These are phyloP conservation scores for Hibiscus mutabilis DNA, from an alignment of 345 rosid species.

Conservation along the genomic window DNA sequence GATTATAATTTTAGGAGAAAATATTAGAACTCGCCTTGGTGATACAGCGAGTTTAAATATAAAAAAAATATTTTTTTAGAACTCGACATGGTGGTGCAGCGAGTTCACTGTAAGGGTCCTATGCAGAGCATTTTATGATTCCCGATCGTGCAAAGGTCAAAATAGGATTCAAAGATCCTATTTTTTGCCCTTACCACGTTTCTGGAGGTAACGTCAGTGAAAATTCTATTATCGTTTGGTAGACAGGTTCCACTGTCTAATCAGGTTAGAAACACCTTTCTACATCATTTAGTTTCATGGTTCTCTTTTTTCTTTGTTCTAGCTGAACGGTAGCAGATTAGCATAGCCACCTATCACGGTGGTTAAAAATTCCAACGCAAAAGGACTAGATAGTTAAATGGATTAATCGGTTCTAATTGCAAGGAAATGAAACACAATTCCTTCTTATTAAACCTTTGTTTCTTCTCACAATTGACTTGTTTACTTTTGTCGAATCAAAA, in stretches of 20 bases:
- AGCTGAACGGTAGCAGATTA: not conserved
- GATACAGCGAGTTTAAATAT: too few species aligned
- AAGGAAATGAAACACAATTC: not conserved
- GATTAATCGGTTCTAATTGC: not conserved
- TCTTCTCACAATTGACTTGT: not conserved
- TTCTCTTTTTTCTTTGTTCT: slow-evolving; percentile 4
- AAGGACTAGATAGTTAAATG: not conserved
- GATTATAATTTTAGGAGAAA: too few species aligned
- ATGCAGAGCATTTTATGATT: too few species aligned
- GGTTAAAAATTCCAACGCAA: not conserved
- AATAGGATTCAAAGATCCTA: too few species aligned
- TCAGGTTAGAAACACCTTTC: slow-evolving; percentile 47
- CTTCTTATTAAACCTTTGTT: not conserved
- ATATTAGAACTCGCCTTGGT: too few species aligned
- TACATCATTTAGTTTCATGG: not conserved
- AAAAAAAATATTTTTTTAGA: too few species aligned
- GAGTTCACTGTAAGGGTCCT: too few species aligned
- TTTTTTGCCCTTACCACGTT: too few species aligned
- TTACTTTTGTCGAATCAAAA: not conserved
- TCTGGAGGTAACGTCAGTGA: slow-evolving; percentile 64
- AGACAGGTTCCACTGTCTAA: slow-evolving; percentile 76
- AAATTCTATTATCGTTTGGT: slow-evolving; percentile 70
- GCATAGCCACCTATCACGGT: not conserved
- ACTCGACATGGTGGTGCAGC: too few species aligned
- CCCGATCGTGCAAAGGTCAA: too few species aligned